A percentile compares a stretch with the other conserved stretches of the same genome.
Conservation (phyloP, 2,329 filamentous ascomycete genomes). For the Pyricularia pennisetigena region DNA sequence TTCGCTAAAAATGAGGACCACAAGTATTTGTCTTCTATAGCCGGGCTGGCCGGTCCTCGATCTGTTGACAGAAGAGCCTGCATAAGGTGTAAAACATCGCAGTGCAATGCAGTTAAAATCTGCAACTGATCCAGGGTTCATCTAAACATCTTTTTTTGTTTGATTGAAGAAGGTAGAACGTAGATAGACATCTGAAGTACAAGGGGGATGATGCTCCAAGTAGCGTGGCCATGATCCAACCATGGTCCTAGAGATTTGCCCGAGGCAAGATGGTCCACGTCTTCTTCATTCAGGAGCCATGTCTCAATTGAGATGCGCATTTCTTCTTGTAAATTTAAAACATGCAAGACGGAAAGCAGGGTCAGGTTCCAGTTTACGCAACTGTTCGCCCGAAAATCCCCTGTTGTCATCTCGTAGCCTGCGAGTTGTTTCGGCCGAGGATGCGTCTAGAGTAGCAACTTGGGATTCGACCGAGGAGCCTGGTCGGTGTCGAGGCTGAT, state of each 20-base stretch:
- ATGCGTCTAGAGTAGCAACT: not conserved
- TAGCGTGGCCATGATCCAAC: not conserved
- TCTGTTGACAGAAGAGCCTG: not conserved
- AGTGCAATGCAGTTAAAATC: not conserved
- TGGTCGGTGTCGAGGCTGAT: not conserved
- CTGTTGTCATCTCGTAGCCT: not conserved
- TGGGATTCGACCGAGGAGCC: not conserved
- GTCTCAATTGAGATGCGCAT: not conserved
- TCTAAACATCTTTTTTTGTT: not conserved
- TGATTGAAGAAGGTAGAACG: not conserved
- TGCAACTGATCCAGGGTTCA: not conserved
- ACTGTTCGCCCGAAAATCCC: not conserved
- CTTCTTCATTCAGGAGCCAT: not conserved
- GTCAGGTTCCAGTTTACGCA: not conserved
- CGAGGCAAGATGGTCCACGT: not conserved
- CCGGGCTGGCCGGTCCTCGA: not conserved
- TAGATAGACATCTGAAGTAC: not conserved
- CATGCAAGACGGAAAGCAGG: not conserved
- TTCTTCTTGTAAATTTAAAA: not conserved
- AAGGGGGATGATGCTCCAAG: not conserved
- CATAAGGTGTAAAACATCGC: not conserved
- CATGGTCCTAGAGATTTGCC: not conserved
- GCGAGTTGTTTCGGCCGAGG: not conserved
- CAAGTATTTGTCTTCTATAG: not conserved
- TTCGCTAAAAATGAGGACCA: not conserved